Conservation (phyloP, 352 stramenopile species). For the Globisporangium spiculum region DNA sequence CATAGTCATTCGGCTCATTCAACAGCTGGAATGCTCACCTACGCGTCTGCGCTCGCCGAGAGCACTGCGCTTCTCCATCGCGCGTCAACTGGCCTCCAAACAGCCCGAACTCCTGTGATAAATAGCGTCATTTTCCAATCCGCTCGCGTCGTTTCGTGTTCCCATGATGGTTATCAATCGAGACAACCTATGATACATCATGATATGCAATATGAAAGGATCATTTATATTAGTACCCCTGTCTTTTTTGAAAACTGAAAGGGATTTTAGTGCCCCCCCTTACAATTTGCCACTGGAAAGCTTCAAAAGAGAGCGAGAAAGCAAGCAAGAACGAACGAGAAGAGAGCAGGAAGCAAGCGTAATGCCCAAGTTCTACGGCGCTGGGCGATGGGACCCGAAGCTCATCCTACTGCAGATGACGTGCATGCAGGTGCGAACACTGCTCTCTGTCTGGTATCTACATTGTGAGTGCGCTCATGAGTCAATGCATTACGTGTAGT, state of each 20-base stretch:
- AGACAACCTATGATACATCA: not conserved
- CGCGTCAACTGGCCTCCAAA: not conserved
- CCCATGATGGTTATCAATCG: conserved; percentile 6
- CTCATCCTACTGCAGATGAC: conserved; percentile 87
- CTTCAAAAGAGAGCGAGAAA: not conserved
- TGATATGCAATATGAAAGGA: not conserved
- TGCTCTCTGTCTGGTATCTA: not conserved
- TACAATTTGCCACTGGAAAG: not conserved
- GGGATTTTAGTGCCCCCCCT: conserved; percentile 3
- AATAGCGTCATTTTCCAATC: not conserved
- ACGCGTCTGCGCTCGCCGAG: conserved; percentile 10
- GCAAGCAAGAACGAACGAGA: not conserved
- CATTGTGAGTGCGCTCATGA: not conserved
- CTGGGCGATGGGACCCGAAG: conserved; percentile 79
- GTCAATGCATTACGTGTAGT: not conserved
- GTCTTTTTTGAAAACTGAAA: not conserved
- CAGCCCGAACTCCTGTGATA: not conserved
- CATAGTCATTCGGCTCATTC: not conserved
- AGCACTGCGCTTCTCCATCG: conserved; percentile 15
- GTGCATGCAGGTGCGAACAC: conserved; percentile 72
- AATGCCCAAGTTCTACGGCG: conserved; percentile 86
- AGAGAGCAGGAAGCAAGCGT: not conserved
- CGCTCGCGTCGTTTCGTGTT: conserved; percentile 16
- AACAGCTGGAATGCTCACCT: not conserved
- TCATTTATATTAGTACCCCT: not conserved